Evolutionary conservation across 371 early-diverging fungal species (phyloP), one percentile per base, ranked within the genome.

Genomic region (Chytridium lagenaria): DNA sequence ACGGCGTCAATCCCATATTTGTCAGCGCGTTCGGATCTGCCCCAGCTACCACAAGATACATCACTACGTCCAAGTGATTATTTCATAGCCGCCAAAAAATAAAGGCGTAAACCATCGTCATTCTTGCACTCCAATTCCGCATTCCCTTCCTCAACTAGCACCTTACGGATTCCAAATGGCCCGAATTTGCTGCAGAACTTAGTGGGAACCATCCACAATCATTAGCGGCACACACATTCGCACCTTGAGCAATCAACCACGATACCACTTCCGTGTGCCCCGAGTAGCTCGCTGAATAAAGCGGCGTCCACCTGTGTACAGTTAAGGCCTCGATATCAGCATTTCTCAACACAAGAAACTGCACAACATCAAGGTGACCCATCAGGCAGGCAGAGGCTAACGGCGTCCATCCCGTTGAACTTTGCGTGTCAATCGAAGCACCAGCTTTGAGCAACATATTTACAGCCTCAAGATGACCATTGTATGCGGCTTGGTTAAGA

Each of bases 31-130:
- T 34, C 34, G 61, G 61, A 36, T 61, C 37, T 36, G 61, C 61
- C 34, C 61, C 61, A 15, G 30, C 36, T 7, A 5, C 34, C 3
- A 61, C 2, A 61, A 61, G 61, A 23, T 61, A 61, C 61, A 33
- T 15, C 36, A 61, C 61, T 12, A 61, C 36, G 12, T 31, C 36
- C 61, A 61, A 26, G 36, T 61, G 61, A 26, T 61, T 61, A 34
- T 61, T n/a, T 61, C 61, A 61, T 61, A 26, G 61, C 61, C 36
- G 61, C 61, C 31, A 61, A 26, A 61, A 61, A 61, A 2, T 33
- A 16, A 2, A 34, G 61, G n/a, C 34, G 16, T 7, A 34, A 61
- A 16, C 61, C 61, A 61, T 61, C 61, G 61, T 61, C 61, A 26
- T 61, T 61, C 36, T 34, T 28, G 61, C 61, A 28, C 23, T 61